Evolutionary conservation across 2,329 filamentous ascomycete species (phyloP), one percentile per base, ranked within the genome.

Genomic region (Zasmidium citrigriseum): DNA sequence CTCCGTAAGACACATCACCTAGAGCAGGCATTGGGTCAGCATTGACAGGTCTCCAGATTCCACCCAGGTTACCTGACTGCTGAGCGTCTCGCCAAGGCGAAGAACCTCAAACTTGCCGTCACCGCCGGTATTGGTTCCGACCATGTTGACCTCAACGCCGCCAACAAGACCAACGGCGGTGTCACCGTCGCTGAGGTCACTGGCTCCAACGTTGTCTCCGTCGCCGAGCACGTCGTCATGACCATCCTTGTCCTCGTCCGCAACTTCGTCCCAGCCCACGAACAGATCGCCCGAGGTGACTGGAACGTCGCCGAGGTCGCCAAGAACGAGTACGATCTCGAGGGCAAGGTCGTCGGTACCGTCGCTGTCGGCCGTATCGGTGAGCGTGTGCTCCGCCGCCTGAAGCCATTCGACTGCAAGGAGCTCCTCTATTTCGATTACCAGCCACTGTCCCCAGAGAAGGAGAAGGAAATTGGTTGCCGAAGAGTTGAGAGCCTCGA

Each of bases 381-480:
- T 72, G 93, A 98, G 87, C 93, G 95, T 80, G 95, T 99, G 59
- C 87, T 99, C 70, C 90, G 93, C 78, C 88, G 95, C 67, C 89
- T 99, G 72, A 96, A 96, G 87, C 83, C 93, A 67, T 99, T 99
- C 75, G 93, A 96, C 84, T 99, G 95, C 91, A 96, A 96, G 88
- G 93, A 98, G 85, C 86, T 99, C 52, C 86, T 98, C 65, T 99
- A 99, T 90, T 98, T 90, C 77, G 95, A 99, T 83, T 99, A 99
- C 89, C 95, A 99, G 85, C 92, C 93, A 53, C 84, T 99, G 66
- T 83, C 80, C 61, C 73, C 91, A 61, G 92, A 96, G 82, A 83
- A 87, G 71, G 93, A 98, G 86, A 87, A 89, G 79, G 93, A 97
- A 83, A 98, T 98, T 79, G 93, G 93, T 77, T 93, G 89, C 86